Evolutionary conservation across 768 basidiomycete species (phyloP), one percentile per base, ranked within the genome.

Genomic region (Mycena belliarum): DNA sequence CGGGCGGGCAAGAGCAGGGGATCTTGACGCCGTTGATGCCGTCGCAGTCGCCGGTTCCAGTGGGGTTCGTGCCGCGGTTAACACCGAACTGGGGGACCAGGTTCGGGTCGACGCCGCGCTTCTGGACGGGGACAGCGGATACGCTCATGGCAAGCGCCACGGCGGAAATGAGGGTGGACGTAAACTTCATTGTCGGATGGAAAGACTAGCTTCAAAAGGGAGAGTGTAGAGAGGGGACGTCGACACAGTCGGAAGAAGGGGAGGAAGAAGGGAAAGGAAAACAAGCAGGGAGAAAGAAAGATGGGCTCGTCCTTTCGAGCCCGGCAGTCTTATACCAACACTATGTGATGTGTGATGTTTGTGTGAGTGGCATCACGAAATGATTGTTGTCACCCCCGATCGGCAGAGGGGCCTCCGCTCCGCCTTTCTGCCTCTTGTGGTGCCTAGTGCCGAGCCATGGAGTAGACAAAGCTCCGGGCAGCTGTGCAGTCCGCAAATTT

Each of bases 21-120:
- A 90, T 75, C n/a, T 81, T 79, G 66, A 88, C 77, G 14, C 81
- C 76, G 47, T 80, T 79, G 45, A 77, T 72, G 18, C 59, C 59
- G 37, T 51, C 47, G 40, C 54, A 57, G 56, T 46, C 44, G 6
- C 49, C 56, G 2, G 49, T 57, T 16, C 56, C 56, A 3, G 56
- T 51, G 29, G 56, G 56, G 47, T 59, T 59, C 15, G 21, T 15
- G 7, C 58, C 58, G 2, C 41, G 12, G 16, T 10, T 49, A 14
- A 60, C 29, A 24, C 58, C 58, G 40, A 60, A 60, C 41, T 54
- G 46, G 41, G 57, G 57, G 23, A 59, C 57, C n/a, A 59, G 76
- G 33, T 73, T 55, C 15, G 78, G 55, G 68, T 77, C 59, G 46
- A 78, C 72, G 49, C 70, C 72, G 56, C 75, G 72, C 68, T 35